Percentiles rank a stretch among this genome's conserved stretches.
These are phyloP conservation scores for Globisporangium abappressorium DNA, from an alignment of 352 stramenopile species.

Conservation along the genomic window DNA sequence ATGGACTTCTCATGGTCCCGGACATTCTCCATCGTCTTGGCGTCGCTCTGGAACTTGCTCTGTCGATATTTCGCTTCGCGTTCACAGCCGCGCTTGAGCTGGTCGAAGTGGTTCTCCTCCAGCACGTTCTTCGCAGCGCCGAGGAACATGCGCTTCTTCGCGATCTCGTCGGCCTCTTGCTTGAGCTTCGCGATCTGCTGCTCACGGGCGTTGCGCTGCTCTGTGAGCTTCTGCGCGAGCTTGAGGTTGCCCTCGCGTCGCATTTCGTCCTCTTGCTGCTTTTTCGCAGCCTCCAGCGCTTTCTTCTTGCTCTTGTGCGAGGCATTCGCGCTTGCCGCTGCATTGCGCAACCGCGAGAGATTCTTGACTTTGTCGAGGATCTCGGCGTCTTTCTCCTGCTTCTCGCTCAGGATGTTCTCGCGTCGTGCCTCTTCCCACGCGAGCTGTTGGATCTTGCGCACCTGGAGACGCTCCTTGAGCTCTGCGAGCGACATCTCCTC, in stretches of 20 bases:
- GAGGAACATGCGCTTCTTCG: slow-evolving; percentile 80
- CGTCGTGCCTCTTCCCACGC: slow-evolving; percentile 67
- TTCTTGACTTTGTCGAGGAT: slow-evolving; percentile 76
- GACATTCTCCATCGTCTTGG: slow-evolving; percentile 47
- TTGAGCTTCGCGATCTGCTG: slow-evolving; percentile 47
- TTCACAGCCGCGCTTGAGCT: slow-evolving; percentile 55
- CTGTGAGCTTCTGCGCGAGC: slow-evolving; percentile 70
- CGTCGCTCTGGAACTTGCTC: slow-evolving; percentile 35
- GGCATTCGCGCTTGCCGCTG: slow-evolving; percentile 65
- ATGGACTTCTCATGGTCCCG: slow-evolving; percentile 35
- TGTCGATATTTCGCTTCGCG: slow-evolving; percentile 54
- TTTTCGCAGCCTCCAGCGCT: slow-evolving; percentile 44
- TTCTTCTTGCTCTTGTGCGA: slow-evolving; percentile 51
- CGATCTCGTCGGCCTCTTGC: slow-evolving; percentile 57
- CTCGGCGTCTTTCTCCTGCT: slow-evolving; percentile 72
- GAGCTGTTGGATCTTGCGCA: slow-evolving; percentile 69
- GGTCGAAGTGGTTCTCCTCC: slow-evolving; percentile 77
- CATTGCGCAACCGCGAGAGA: slow-evolving; percentile 63
- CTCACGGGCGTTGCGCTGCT: slow-evolving; percentile 47
- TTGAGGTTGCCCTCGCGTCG: slow-evolving; percentile 64
- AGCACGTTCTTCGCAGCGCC: slow-evolving; percentile 84
- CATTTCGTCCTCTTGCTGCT: slow-evolving; percentile 55
- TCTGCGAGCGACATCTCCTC: slow-evolving; percentile 92
- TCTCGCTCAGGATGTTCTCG: slow-evolving; percentile 64
- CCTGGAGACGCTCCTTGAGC: slow-evolving; percentile 74